Evolutionary conservation across 2,329 filamentous ascomycete species (phyloP).

Genomic region (Fusarium sulawesiense): DNA sequence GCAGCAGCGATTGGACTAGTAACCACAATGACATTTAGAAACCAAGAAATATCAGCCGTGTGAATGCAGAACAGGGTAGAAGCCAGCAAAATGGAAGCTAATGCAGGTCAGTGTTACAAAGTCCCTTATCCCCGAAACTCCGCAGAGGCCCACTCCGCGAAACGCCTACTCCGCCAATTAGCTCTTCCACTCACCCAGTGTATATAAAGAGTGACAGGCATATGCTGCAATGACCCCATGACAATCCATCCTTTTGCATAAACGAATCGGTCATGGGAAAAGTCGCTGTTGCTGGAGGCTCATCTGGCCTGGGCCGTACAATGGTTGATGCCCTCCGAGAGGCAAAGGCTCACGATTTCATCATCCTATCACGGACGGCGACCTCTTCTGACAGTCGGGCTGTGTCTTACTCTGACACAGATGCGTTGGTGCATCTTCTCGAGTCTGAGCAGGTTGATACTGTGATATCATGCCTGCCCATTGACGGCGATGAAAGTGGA

Average conservation of each 20-base stretch:
- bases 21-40: not conserved
- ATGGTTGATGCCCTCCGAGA: not conserved
- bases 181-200: not conserved
- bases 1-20: not conserved
- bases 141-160: not conserved
- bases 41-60: not conserved
- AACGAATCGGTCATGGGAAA: not conserved
- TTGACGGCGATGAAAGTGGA: not conserved
- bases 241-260: not conserved
- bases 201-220: not conserved
- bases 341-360: not conserved
- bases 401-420: not conserved
- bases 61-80: not conserved
- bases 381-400: fast-evolving
- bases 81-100: not conserved
- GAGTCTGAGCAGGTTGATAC: not conserved
- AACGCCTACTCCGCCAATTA: not conserved
- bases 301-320: not conserved
- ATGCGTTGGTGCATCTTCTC: not conserved
- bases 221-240: not conserved
- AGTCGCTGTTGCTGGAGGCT: slow-evolving; percentile 2
- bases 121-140: not conserved
- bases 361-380: not conserved
- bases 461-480: not conserved
- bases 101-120: not conserved